These are phyloP conservation scores for Jatropha curcas DNA, from an alignment of 345 rosid genomes.

Conservation along the genomic window DNA sequence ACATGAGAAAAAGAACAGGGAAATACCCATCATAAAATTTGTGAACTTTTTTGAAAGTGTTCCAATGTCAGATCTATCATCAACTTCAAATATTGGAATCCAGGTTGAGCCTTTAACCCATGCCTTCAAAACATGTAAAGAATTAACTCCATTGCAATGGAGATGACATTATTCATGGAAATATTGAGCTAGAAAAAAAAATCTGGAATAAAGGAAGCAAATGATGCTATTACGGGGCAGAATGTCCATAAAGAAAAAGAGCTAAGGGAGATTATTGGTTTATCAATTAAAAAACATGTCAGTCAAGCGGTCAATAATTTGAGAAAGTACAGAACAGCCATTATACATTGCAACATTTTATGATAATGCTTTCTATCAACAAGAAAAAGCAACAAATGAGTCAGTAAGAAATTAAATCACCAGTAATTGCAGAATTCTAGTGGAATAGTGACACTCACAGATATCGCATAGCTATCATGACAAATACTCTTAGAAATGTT, in stretches of 20 bases:
- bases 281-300: neutral
- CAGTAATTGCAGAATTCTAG: neutral
- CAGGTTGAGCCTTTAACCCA: slow-evolving; percentile 86
- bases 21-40: slow-evolving; percentile 77
- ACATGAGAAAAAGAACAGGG: slow-evolving; percentile 17
- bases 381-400: neutral
- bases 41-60: slow-evolving; percentile 64
- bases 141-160: neutral
- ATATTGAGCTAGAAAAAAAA: neutral
- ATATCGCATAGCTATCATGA: neutral
- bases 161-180: neutral
- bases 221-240: neutral
- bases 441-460: neutral
- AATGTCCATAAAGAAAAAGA: neutral
- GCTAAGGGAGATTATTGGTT: neutral
- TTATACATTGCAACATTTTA: neutral
- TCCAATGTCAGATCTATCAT: slow-evolving; percentile 57
- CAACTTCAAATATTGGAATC: slow-evolving; percentile 81
- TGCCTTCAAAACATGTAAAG: slow-evolving; percentile 47
- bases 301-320: neutral
- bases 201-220: neutral
- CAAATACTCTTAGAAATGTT: neutral
- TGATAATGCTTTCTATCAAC: neutral
- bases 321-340: neutral
- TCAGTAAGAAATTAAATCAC: neutral